phyloP scores from a whole-genome alignment of 768 basidiomycete species.

The Suillus subalutaceus region DNA sequence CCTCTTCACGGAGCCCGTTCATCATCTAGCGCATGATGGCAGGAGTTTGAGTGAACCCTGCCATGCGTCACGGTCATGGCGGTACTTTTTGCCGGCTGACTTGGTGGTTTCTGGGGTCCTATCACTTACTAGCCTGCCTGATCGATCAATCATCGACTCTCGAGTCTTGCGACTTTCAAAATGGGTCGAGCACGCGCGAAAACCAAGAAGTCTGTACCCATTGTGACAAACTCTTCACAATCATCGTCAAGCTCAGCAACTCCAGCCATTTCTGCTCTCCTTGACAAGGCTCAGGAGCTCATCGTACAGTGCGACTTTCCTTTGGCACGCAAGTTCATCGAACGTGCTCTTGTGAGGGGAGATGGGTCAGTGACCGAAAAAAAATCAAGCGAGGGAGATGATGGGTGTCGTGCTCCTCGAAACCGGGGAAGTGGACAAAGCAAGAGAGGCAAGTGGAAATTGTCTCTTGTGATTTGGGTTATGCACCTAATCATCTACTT shows the following conservation, averaged over 20 bases:
- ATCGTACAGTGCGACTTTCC: constrained; percentile 85
- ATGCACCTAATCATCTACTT: constrained; percentile 1
- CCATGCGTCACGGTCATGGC: not conserved
- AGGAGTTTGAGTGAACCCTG: not conserved
- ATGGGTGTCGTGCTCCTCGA: constrained; percentile 81
- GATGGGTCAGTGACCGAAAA: constrained; percentile 40
- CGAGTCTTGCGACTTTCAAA: constrained; percentile 2
- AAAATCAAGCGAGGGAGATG: constrained; percentile 77
- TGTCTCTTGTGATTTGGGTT: not conserved
- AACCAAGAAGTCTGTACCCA: constrained; percentile 31
- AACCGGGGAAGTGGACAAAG: constrained; percentile 72
- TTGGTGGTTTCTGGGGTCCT: constrained; percentile 3
- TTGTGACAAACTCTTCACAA: constrained; percentile 17
- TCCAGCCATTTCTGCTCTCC: constrained; percentile 55
- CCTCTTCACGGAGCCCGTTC: not conserved
- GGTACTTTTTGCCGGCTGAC: not conserved
- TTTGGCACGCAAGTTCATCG: constrained; percentile 73
- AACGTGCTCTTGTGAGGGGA: constrained; percentile 67
- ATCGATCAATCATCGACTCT: not conserved
- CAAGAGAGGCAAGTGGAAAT: constrained; percentile 59
- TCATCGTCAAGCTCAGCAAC: constrained; percentile 27
- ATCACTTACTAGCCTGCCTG: not conserved
- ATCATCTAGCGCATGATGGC: not conserved
- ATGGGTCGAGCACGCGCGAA: constrained; percentile 63
- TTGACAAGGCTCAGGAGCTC: constrained; percentile 80